Percentiles rank a stretch among this genome's conserved stretches.
Conservation (phyloP, 352 stramenopile species). For the Globisporangium uncinulatum region DNA sequence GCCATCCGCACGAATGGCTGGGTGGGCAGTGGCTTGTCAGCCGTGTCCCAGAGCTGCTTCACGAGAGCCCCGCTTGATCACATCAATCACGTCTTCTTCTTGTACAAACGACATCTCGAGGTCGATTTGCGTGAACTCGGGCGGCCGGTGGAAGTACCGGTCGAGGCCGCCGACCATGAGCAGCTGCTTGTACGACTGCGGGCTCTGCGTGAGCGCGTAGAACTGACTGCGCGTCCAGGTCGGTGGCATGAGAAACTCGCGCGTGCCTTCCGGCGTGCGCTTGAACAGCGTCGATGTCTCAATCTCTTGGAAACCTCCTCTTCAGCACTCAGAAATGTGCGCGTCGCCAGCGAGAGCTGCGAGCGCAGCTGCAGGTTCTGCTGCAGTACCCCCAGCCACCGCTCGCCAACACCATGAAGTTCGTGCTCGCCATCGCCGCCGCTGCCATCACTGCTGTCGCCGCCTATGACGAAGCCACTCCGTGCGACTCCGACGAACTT, state of each 20-base stretch:
- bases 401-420: constrained; percentile 6
- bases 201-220: constrained; percentile 87
- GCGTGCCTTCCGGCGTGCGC: constrained; percentile 78
- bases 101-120: constrained; percentile 87
- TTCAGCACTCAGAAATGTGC: constrained; percentile 62
- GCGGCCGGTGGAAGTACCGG: constrained; percentile 88
- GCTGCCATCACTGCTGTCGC: constrained; percentile 3
- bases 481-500: too few relatives aligned
- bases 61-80: constrained; percentile 79
- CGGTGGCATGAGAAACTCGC: constrained; percentile 84
- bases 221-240: constrained; percentile 63
- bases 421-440: constrained; percentile 3
- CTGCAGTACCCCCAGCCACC: too few relatives aligned
- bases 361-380: constrained; percentile 78
- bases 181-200: constrained; percentile 91
- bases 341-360: constrained; percentile 57
- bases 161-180: constrained; percentile 87
- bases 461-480: constrained; percentile 4
- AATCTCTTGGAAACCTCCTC: constrained; percentile 84
- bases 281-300: constrained; percentile 89
- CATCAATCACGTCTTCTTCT: constrained; percentile 61
- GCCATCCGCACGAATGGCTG: constrained; percentile 55
- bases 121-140: constrained; percentile 91
- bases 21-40: constrained; percentile 33
- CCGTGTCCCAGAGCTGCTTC: constrained; percentile 53